These are phyloP conservation scores for Leccinum fibrillosum DNA, from an alignment of 768 basidiomycete genomes.

Conservation along the genomic window DNA sequence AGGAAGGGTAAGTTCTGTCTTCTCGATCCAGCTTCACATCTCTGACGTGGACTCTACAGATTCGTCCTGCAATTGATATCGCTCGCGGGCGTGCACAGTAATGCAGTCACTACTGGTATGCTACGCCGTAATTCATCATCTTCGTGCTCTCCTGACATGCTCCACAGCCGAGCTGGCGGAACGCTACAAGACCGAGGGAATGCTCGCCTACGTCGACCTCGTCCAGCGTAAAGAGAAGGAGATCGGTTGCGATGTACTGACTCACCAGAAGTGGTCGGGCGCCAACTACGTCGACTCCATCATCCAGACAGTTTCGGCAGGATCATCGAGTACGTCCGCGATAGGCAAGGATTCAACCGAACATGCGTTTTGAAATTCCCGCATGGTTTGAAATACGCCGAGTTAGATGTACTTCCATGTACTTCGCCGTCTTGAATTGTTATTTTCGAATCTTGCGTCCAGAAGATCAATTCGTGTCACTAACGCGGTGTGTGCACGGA, in stretches of 20 bases:
- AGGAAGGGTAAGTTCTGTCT: conserved; percentile 61
- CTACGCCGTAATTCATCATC: conserved; percentile 28
- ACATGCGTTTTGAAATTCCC: conserved; percentile 58
- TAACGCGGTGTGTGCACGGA: not conserved
- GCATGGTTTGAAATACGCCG: not conserved
- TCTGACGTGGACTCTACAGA: conserved; percentile 35
- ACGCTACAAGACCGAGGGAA: conserved; percentile 81
- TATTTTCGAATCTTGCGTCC: not conserved
- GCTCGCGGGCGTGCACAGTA: conserved; percentile 85
- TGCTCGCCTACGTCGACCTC: conserved; percentile 89
- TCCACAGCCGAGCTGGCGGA: conserved; percentile 69
- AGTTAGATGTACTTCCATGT: conserved; percentile 1
- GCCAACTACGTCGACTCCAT: conserved; percentile 90
- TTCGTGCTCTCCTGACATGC: conserved; percentile 4
- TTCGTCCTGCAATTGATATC: conserved; percentile 90
- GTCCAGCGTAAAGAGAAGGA: conserved; percentile 87
- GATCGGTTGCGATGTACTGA: conserved; percentile 85
- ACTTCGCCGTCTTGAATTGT: not conserved
- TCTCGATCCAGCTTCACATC: not conserved
- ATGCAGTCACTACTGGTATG: conserved; percentile 72
- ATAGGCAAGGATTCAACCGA: conserved; percentile 89
- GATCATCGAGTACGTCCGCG: conserved; percentile 83
- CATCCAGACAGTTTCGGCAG: conserved; percentile 77
- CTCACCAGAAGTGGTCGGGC: conserved; percentile 96
- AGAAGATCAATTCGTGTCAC: conserved; percentile 7